Evolutionary conservation across 257 asterid species (phyloP).

Genomic region (Thymus quinquecostatus): DNA sequence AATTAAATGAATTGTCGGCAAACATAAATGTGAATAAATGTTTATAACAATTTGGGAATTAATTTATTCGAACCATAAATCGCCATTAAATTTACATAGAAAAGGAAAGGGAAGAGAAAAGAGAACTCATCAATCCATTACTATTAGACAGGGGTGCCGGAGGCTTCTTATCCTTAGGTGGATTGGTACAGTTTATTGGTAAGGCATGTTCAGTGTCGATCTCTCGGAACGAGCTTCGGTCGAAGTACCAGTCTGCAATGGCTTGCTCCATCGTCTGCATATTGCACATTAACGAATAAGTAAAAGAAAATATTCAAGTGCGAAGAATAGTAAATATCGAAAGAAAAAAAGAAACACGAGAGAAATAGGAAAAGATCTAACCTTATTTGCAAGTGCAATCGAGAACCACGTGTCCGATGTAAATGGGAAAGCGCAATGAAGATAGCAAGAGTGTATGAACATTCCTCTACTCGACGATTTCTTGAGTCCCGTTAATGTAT

Average conservation of each 20-base stretch:
- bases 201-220: not conserved
- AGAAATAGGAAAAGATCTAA: not conserved
- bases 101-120: not conserved
- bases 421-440: not conserved
- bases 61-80: no score
- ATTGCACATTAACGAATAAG: not conserved
- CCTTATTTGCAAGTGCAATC: not conserved
- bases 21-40: no score
- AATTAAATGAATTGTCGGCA: no score
- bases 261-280: constrained; percentile 23
- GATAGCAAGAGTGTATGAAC: constrained; percentile 16
- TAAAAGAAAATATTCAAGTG: no score
- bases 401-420: not conserved
- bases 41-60: no score
- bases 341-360: no score
- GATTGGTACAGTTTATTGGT: not conserved
- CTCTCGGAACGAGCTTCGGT: not conserved
- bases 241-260: constrained; percentile 10
- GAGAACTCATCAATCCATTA: not conserved
- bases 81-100: no score
- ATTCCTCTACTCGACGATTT: constrained; percentile 10
- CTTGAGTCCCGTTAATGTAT: not conserved
- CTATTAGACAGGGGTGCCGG: not conserved
- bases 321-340: no score
- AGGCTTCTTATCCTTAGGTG: not conserved